These are phyloP conservation scores for Pestalotiopsis sp. DNA, from an alignment of 2,329 filamentous ascomycete species.

Conservation along the genomic window DNA sequence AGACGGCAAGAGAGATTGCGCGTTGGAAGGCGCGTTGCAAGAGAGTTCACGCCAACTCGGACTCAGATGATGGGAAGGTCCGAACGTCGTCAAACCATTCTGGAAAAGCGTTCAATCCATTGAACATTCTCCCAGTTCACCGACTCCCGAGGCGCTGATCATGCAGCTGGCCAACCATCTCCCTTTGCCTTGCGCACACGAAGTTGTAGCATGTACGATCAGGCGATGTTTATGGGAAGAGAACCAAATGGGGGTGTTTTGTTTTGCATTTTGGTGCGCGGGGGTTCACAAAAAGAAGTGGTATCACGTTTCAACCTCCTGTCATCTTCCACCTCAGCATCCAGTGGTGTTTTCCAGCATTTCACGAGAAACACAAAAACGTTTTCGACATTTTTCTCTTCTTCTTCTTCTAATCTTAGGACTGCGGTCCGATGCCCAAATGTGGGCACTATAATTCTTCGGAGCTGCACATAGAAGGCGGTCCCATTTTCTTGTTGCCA, in stretches of 20 bases:
- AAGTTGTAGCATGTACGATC: background rate
- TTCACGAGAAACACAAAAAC: background rate
- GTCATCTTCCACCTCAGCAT: background rate
- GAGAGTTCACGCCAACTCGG: background rate
- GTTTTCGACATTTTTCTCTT: background rate
- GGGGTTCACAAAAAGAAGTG: background rate
- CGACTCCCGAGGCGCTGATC: too few relatives aligned
- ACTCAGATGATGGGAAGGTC: background rate
- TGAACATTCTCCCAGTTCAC: too few relatives aligned
- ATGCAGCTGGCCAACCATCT: too few relatives aligned
- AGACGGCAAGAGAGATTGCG: background rate
- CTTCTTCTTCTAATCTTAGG: too few relatives aligned
- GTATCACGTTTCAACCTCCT: background rate
- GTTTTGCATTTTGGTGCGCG: background rate
- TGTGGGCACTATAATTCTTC: background rate
- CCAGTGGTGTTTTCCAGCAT: background rate
- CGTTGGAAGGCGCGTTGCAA: background rate
- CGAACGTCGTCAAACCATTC: background rate
- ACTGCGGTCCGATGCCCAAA: background rate
- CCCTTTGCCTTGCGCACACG: too few relatives aligned
- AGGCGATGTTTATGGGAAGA: background rate
- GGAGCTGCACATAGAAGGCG: slow-evolving; percentile 5
- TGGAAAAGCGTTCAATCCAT: background rate
- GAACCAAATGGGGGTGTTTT: background rate
- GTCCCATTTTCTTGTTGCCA: background rate